Evolutionary conservation across 257 asterid genomes (phyloP), one percentile per base, ranked within the genome.

Genomic region (Striga asiatica): DNA sequence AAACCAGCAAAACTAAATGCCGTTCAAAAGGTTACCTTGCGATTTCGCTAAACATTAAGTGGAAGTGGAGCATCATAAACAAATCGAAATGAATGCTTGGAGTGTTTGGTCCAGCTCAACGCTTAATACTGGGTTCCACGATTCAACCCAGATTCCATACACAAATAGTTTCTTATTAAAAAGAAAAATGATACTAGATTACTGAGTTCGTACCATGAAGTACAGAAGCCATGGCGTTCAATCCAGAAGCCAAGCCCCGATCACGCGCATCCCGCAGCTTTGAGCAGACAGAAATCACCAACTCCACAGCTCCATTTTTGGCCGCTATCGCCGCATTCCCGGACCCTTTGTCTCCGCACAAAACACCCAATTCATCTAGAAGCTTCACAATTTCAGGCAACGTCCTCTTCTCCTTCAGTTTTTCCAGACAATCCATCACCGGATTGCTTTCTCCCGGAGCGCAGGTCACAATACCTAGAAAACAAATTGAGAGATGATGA

Each of bases 401-500:
- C 3, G 56, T 55, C 35, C 52, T 62, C 32, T 59, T 82, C 60
- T 68, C 77, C 47, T 61, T 82, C 72, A 92, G 58, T 62, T 77
- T 74, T 50, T 66, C 80, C 71, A 92, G 73, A 60, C 84, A 71
- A 21, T 78, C 86, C 16, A 92, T 65, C 35, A 84, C 89, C 23
- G 95, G 97, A 67, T 80, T 79, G 59, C 74, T 75, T 73, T 84
- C 81, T 6, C 96, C 98, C 37, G 94, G 96, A 17, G 72, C 61
- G 76, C 86, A 78, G 17, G 83, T 80, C 65, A 81, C 81, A 19
- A 89, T 83, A 56, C 97, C 97, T 88, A 62, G 19, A 58, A 54
- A 65, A 23, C 13, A 4, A 34, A 34, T 5, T n/a, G n/a, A n/a
- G n/a, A n/a, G n/a, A n/a, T n/a, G n/a, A n/a, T n/a, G n/a, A 29